These are phyloP conservation scores for Capronia americana DNA, from an alignment of 2,329 filamentous ascomycete genomes.

Conservation along the genomic window DNA sequence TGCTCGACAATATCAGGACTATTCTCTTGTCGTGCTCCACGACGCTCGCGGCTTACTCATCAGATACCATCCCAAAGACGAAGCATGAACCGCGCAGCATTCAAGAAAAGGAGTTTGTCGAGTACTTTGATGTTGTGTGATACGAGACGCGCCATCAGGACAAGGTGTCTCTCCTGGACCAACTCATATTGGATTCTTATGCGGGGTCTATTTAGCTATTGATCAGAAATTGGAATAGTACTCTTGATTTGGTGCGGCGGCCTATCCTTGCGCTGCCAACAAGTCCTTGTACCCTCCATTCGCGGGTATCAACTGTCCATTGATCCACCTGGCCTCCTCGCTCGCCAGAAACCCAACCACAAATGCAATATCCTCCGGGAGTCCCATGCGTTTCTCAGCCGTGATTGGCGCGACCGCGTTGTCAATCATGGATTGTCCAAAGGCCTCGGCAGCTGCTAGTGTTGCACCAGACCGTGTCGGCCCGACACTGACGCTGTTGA, in stretches of 20 bases:
- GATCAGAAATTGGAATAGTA: not conserved
- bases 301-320: slow-evolving; percentile 50
- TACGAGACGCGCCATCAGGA: not conserved
- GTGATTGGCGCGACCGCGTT: slow-evolving; percentile 50
- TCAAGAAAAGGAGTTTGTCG: not conserved
- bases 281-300: slow-evolving; percentile 41
- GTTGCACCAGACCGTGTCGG: slow-evolving; percentile 42
- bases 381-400: slow-evolving; percentile 47
- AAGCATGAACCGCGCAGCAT: not conserved
- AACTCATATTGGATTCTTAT: not conserved
- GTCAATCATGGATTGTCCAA: slow-evolving; percentile 52
- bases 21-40: slow-evolving; percentile 12
- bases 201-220: not conserved
- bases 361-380: slow-evolving; percentile 56
- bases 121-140: not conserved
- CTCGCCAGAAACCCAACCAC: slow-evolving; percentile 56
- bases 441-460: slow-evolving; percentile 51
- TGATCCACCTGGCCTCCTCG: slow-evolving; percentile 56
- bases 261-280: slow-evolving; percentile 25
- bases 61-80: not conserved
- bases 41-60: slow-evolving; percentile 10
- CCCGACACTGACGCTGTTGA: slow-evolving; percentile 22
- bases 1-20: not conserved
- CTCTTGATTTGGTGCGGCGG: slow-evolving; percentile 23
- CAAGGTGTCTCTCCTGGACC: not conserved